phyloP scores from a whole-genome alignment of 2,329 filamentous ascomycete genomes.

The Diaporthe ampelina region DNA sequence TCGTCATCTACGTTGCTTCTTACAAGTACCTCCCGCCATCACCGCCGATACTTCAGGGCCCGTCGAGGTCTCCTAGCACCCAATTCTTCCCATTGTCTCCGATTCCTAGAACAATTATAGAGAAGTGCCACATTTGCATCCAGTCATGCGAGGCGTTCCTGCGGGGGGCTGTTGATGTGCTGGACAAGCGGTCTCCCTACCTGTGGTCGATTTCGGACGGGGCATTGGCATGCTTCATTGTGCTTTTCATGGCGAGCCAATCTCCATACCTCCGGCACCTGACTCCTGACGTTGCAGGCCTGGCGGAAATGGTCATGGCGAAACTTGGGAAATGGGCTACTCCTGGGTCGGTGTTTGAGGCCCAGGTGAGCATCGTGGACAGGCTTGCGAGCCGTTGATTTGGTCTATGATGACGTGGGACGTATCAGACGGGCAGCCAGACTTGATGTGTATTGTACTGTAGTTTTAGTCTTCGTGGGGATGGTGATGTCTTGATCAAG shows the following conservation, averaged over 20 bases:
- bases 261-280: constrained; percentile 48
- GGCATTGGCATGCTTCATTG: constrained; percentile 52
- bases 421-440: neutral
- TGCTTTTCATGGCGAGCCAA: constrained; percentile 51
- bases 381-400: constrained; percentile 15
- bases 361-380: constrained; percentile 47
- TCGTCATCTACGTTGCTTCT: constrained; percentile 53
- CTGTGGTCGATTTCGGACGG: constrained; percentile 55
- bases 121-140: constrained; percentile 53
- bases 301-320: constrained; percentile 48
- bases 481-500: neutral
- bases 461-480: neutral
- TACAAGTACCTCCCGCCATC: constrained; percentile 43
- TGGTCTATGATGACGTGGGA: neutral
- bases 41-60: constrained; percentile 17
- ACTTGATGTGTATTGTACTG: neutral
- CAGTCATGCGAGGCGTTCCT: constrained; percentile 54
- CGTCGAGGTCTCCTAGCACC: constrained; percentile 30
- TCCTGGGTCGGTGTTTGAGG: constrained; percentile 51
- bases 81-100: neutral
- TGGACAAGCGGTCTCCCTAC: constrained; percentile 54
- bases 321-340: constrained; percentile 51
- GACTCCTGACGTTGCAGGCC: constrained; percentile 48
- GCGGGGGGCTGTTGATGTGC: constrained; percentile 52
- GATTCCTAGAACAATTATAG: constrained; percentile 49